phyloP scores from a whole-genome alignment of 208 protist genomes.

The Trypanosoma boissoni region DNA sequence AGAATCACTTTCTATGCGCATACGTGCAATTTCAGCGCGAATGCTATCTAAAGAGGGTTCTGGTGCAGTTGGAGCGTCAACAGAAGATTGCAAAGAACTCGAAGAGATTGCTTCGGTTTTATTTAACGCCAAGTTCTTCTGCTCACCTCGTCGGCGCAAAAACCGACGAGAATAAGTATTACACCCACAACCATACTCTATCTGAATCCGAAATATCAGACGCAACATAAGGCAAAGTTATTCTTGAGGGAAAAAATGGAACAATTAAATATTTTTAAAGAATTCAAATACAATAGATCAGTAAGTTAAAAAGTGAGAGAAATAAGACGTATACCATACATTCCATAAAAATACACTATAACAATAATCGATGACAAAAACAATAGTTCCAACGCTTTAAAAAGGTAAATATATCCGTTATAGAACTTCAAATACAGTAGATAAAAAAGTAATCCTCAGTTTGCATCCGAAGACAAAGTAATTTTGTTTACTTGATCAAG shows the following conservation, averaged over 20 bases:
- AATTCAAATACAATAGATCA: too few species aligned
- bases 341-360: not conserved
- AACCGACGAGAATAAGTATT: slow-evolving; percentile 14
- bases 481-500: slow-evolving; percentile 4
- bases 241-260: not conserved
- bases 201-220: not conserved
- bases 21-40: slow-evolving; percentile 36
- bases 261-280: too few species aligned
- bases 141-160: slow-evolving; percentile 6
- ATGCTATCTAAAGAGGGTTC: slow-evolving; percentile 59
- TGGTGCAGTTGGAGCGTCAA: slow-evolving; percentile 47
- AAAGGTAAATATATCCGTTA: not conserved
- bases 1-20: slow-evolving; percentile 22
- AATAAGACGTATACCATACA: not conserved
- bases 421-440: not conserved
- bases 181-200: slow-evolving; percentile 1
- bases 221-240: slow-evolving; percentile 5
- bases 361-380: slow-evolving; percentile 10
- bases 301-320: too few species aligned
- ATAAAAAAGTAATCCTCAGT: not conserved
- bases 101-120: slow-evolving; percentile 4
- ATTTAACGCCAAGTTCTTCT: not conserved
- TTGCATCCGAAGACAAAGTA: not conserved
- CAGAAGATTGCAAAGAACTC: slow-evolving; percentile 19
- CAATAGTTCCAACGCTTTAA: not conserved